Conservation (phyloP, 2,329 filamentous ascomycete species). For the Phyllosticta citribraziliensis region DNA sequence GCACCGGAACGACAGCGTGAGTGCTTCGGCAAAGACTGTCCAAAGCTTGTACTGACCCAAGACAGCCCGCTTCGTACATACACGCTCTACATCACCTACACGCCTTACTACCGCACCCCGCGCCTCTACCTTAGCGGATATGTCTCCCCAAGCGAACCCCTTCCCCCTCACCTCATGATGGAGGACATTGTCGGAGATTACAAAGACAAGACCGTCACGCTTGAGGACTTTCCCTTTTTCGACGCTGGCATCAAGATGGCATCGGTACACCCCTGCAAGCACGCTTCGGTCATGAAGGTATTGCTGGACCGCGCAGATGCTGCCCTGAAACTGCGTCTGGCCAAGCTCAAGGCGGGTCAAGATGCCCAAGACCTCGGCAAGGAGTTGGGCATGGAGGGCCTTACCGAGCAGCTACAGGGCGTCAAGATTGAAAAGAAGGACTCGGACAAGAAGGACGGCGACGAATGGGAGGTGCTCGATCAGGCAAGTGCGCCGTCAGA, state of each 20-base stretch:
- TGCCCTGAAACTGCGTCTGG: constrained; percentile 76
- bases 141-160: constrained; percentile 64
- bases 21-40: constrained; percentile 18
- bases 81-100: constrained; percentile 96
- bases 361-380: constrained; percentile 36
- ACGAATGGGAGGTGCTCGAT: constrained; percentile 54
- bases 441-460: constrained; percentile 36
- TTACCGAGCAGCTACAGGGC: constrained; percentile 70
- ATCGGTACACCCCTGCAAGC: constrained; percentile 92
- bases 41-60: constrained; percentile 12
- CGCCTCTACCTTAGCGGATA: constrained; percentile 94
- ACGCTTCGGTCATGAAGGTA: constrained; percentile 96
- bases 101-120: constrained; percentile 90
- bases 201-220: constrained; percentile 96
- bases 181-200: constrained; percentile 94
- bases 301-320: constrained; percentile 91
- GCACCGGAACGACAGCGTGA: constrained; percentile 45
- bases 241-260: constrained; percentile 90
- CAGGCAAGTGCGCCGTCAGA: constrained; percentile 49
- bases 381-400: constrained; percentile 63
- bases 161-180: constrained; percentile 82
- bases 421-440: constrained; percentile 44
- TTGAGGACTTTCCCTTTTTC: constrained; percentile 96
- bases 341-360: constrained; percentile 62
- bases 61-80: constrained; percentile 78